Base-by-base conservation (phyloP, 2,329 filamentous ascomycete species). In the Fusarium poae region DNA sequence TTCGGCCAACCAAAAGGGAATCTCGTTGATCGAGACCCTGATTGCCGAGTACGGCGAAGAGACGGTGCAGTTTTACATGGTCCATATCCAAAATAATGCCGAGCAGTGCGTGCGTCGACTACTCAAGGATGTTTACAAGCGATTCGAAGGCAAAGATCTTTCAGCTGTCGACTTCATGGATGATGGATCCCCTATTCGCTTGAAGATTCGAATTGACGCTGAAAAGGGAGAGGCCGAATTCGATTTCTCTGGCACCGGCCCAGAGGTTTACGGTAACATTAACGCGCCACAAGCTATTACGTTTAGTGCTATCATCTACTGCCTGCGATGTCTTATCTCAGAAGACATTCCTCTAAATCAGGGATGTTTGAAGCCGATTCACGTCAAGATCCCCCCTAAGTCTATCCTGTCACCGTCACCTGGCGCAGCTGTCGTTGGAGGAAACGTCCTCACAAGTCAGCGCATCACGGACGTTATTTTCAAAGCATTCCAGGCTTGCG, bases 231-330 rank as follows among this genome's bases (percentile, higher is more conserved):
- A 93, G 65, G 92, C 92, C 0, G 83, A 91, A 2, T 96, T 96
- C 71, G 92, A 96, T 76, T 96, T 96, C 77, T 84, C 83, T 1
- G 92, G 92, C 21, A 96, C 92, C 0, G 92, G 92, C 0, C 89
- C 91, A 0, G 91, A 96, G 78, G 91, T 93, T 1, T 93, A 93
- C 72, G 91, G 87, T 30, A 94, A 94, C 72, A 90, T 90, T 78
- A 96, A 96, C 74, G 92, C 92, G 0, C 92, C 92, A 0, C 87
- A 93, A 78, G 92, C 92, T 5, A 91, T 96, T 48, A 94, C 92
- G 0, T 93, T 92, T 79, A 91, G 88, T 9, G 92, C 92, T n/a
- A 94, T 95, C 70, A 95, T 96, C 68, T 96, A 96, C 82, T 95
- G 92, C 72, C 83, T 96, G 18, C 87, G 92, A 27, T 92, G 90